phyloP scores from a whole-genome alignment of 805 yeast genomes.

The Ogataea kodamae region DNA sequence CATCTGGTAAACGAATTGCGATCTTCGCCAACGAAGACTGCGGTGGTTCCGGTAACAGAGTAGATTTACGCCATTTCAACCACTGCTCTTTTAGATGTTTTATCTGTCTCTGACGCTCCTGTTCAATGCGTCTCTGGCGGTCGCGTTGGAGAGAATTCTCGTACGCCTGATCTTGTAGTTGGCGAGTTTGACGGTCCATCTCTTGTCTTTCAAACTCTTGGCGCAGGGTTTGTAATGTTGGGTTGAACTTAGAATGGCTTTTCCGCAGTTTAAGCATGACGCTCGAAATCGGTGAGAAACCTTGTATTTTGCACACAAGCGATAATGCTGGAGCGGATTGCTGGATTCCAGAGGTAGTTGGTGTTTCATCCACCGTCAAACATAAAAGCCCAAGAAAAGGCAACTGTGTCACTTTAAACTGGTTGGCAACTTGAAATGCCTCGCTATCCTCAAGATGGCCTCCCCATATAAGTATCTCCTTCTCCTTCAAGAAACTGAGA shows the following conservation, averaged over 20 bases:
- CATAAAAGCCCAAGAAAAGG: conserved; percentile 83
- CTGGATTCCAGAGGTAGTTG: conserved; percentile 54
- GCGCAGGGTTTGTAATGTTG: conserved; percentile 56
- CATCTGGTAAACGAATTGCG: conserved; percentile 64
- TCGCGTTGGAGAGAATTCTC: conserved; percentile 68
- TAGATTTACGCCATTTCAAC: conserved; percentile 45
- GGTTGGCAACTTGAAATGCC: conserved; percentile 76
- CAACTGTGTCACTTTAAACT: conserved; percentile 63
- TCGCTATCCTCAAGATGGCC: conserved; percentile 82
- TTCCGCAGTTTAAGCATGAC: conserved; percentile 38
- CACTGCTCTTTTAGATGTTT: conserved; percentile 32
- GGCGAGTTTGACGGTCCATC: conserved; percentile 52
- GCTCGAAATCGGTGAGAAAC: conserved; percentile 40
- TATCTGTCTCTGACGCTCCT: conserved; percentile 28
- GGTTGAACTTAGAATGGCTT: conserved; percentile 50
- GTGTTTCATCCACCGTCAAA: conserved; percentile 53
- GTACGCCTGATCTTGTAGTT: conserved; percentile 76
- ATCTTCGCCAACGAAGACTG: conserved; percentile 48
- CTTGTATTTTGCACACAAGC: conserved; percentile 61
- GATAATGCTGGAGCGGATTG: conserved; percentile 55
- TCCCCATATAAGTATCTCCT: conserved; percentile 74
- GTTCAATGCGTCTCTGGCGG: conserved; percentile 47
- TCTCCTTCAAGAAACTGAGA: conserved; percentile 43
- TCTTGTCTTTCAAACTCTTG: conserved; percentile 61
- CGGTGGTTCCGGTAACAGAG: conserved; percentile 19